phyloP scores from a whole-genome alignment of 163 green algal species.

The Chlamydomonas reinhardtii region DNA sequence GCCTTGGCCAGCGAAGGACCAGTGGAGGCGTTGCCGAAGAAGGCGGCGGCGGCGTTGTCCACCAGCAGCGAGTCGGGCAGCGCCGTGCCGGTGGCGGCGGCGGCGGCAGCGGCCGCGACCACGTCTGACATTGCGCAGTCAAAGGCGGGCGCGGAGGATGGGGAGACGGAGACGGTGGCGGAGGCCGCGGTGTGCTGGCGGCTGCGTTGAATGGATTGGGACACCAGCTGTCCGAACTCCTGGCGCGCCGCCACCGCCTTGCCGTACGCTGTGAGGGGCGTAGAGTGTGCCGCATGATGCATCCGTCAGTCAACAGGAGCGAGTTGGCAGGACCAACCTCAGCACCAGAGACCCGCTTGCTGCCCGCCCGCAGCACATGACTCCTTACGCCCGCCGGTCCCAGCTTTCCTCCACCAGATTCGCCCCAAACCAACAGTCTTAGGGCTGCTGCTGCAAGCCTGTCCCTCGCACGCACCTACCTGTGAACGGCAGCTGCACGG shows the following conservation, averaged over 20 bases:
- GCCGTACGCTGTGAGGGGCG: slow-evolving; percentile 29
- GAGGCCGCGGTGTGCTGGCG: neutral
- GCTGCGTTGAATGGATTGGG: neutral
- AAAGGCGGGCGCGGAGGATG: too few species aligned
- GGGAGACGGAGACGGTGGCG: too few species aligned
- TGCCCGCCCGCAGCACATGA: too few species aligned
- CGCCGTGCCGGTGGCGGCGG: neutral
- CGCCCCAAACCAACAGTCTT: too few species aligned
- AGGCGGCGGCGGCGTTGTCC: slow-evolving; percentile 1
- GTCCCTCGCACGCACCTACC: too few species aligned
- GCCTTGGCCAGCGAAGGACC: slow-evolving; percentile 27
- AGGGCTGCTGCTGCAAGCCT: too few species aligned
- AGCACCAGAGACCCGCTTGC: too few species aligned
- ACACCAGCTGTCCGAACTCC: neutral
- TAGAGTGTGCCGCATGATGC: neutral
- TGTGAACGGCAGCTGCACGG: slow-evolving; percentile 40
- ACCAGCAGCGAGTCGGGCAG: neutral
- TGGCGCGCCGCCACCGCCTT: slow-evolving; percentile 23
- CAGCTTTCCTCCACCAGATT: too few species aligned
- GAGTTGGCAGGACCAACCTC: too few species aligned
- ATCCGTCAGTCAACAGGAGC: too few species aligned
- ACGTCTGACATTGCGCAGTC: neutral
- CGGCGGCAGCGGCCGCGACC: neutral
- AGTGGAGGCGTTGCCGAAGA: slow-evolving; percentile 32
- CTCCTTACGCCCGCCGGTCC: too few species aligned